Conservation (phyloP, 805 yeast genomes). For the Vanderwaltozyma tropicalis region DNA sequence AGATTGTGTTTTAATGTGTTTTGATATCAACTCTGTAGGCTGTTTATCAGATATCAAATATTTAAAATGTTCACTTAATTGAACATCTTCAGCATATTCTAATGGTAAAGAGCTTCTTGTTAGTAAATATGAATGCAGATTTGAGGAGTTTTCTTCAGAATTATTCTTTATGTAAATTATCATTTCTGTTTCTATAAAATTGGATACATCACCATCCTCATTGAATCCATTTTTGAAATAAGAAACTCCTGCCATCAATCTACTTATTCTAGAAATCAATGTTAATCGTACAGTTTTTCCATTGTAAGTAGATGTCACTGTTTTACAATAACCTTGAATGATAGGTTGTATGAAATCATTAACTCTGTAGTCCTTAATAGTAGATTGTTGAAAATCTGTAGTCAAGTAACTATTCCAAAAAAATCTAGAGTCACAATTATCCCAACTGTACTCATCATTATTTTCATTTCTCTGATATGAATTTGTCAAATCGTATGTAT, state of each 20-base stretch:
- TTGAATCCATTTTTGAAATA: conserved; percentile 94
- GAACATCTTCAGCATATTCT: conserved; percentile 68
- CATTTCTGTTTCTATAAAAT: conserved; percentile 92
- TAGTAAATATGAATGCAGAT: conserved; percentile 54
- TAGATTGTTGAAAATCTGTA: conserved; percentile 39
- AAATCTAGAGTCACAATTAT: conserved; percentile 54
- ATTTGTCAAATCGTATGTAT: conserved; percentile 72
- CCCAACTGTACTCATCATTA: conserved; percentile 16
- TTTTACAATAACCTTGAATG: conserved; percentile 71
- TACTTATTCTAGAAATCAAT: conserved; percentile 58
- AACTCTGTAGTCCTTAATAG: conserved; percentile 30
- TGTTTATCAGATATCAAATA: background rate
- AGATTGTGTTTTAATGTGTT: too few relatives aligned
- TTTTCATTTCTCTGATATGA: conserved; percentile 55
- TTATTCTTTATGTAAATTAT: conserved; percentile 39
- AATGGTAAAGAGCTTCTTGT: conserved; percentile 96
- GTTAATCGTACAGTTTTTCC: conserved; percentile 59
- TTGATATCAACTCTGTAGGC: background rate
- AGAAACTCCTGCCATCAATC: conserved; percentile 86
- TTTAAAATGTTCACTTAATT: too few relatives aligned
- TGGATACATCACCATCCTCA: conserved; percentile 69
- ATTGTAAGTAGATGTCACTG: conserved; percentile 43
- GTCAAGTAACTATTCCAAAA: conserved; percentile 80
- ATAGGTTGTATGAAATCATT: conserved; percentile 60
- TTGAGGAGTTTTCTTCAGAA: conserved; percentile 18